Percentiles rank a stretch among this genome's conserved stretches.
Evolutionary conservation across 441 rosid genomes (phyloP).

Genomic region (Bruguiera hainesii): DNA sequence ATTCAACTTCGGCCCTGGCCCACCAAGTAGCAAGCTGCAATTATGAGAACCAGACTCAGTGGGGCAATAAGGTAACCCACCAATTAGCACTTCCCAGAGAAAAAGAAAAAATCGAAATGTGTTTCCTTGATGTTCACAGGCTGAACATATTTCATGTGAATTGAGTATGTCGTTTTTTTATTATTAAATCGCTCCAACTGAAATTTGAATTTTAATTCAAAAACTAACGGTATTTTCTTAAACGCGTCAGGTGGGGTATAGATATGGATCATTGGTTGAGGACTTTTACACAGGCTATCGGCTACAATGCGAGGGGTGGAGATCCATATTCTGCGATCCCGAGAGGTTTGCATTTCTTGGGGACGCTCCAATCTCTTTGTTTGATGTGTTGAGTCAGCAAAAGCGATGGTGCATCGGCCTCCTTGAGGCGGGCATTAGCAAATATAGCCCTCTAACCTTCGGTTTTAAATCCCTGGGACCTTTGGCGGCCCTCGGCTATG

Average conservation of each 20-base stretch:
- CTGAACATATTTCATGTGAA: too few species aligned
- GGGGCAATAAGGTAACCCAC: conserved; percentile 61
- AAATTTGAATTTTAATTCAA: too few species aligned
- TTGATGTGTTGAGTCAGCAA: conserved; percentile 45
- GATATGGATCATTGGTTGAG: conserved; percentile 76
- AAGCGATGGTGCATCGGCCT: conserved; percentile 66
- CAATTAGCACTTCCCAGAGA: neutral
- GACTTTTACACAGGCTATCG: conserved; percentile 59
- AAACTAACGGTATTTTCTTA: too few species aligned
- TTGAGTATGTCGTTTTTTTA: too few species aligned
- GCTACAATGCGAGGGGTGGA: conserved; percentile 73
- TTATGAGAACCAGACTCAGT: conserved; percentile 44
- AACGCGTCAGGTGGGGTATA: conserved; percentile 49
- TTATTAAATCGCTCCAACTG: neutral
- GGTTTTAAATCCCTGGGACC: conserved; percentile 41
- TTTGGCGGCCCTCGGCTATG: conserved; percentile 39
- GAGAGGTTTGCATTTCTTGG: conserved; percentile 54
- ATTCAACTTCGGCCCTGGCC: conserved; percentile 34
- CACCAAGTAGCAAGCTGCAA: conserved; percentile 46
- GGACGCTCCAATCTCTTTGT: conserved; percentile 38
- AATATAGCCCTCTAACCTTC: conserved; percentile 36
- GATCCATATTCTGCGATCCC: conserved; percentile 51
- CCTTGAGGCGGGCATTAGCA: conserved; percentile 45
- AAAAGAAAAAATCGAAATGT: too few species aligned
- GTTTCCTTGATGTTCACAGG: too few species aligned